Base-by-base conservation (phyloP, 1,284 basidiomycete genomes). In the Malassezia psittaci region DNA sequence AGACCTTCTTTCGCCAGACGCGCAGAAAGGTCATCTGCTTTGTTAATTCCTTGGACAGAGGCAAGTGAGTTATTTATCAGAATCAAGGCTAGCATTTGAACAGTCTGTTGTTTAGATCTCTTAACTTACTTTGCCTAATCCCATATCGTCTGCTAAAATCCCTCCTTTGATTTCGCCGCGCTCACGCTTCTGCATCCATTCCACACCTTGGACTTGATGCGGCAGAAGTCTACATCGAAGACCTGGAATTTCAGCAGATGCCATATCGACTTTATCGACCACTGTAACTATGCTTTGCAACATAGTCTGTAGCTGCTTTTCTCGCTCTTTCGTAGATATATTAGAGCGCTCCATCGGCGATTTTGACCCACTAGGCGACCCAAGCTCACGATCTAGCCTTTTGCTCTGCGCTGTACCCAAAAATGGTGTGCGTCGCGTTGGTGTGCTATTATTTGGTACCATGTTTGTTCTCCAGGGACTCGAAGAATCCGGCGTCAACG, bases 101-200 rank as follows among this genome's bases (percentile, higher is more conserved):
- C 87, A 0, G 90, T 96, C 77, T 43, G 19, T 18, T 29, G 24
- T 29, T 29, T 19, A 24, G 41, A 43, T 19, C 94, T 91, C 5
- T 12, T 15, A 50, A 43, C 51, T 43, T 52, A 49, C 53, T 21
- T 64, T 64, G 2, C 60, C 48, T 5, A 57, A 42, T 52, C 87
- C 85, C 85, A 89, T 90, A 40, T 57, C 55, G 34, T 57, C 90
- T 0, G 90, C 90, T 10, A 94, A 78, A 66, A 94, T 93, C 0
- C 91, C 90, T 1, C 90, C 90, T 29, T 74, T 79, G 64, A 84
- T 83, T 7, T 51, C 57, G 82, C 83, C 84, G 5, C 79, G 77
- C 75, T 96, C 91, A 16, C 90, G 80, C 34, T 85, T 82, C 33
- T 79, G 79, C 88, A 96, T 91, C 90, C 90, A 96, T 34, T 78